Base-by-base conservation (phyloP, 2,329 filamentous ascomycete species). In the Botrytis squamosa region DNA sequence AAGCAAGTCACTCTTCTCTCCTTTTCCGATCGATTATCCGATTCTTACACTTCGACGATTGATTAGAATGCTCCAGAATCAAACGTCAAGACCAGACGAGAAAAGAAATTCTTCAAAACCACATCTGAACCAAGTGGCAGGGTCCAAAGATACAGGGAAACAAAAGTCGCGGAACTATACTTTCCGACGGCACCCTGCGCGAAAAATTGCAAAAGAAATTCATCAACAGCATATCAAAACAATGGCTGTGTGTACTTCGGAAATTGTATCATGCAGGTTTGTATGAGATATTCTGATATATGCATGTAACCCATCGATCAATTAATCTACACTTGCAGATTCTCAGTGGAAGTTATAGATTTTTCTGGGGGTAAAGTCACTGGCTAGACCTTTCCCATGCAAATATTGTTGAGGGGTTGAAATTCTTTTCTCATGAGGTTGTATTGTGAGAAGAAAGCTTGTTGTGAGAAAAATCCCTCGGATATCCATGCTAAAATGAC, bases 271-370 rank as follows among this genome's bases (percentile, higher is more conserved):
- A 52, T 52, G 46, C 49, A 68, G 49, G n/a, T 38, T 10, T 33
- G 36, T 63, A 9, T 49, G 29, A 20, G 20, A 36, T 36, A 38
- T 66, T 66, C 20, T 16, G 20, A 36, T 57, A 42, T 57, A 69
- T 69, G 49, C 66, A 69, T 57, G n/a, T 69, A 69, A 7, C 36
- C 49, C n/a, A 33, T 69, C 38, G 49, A 69, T 57, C 49, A 57
- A 22, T n/a, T 29, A 29, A n/a, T n/a, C 38, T 69, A n/a, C 49
- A 69, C 66, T 59, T 69, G 38, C 66, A 57, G 49, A n/a, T 57
- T 33, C 29, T 0, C 38, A n/a, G 40, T 18, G 12, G 38, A 67
- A 67, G 16, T 22, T 68, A 16, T 68, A 38, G 44, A 38, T 20
- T 52, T 5, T 38, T 7, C 44, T 16, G 20, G 14, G 44, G 46